Conservation (phyloP, 163 green algal genomes). For the Scenedesmus sp. region DNA sequence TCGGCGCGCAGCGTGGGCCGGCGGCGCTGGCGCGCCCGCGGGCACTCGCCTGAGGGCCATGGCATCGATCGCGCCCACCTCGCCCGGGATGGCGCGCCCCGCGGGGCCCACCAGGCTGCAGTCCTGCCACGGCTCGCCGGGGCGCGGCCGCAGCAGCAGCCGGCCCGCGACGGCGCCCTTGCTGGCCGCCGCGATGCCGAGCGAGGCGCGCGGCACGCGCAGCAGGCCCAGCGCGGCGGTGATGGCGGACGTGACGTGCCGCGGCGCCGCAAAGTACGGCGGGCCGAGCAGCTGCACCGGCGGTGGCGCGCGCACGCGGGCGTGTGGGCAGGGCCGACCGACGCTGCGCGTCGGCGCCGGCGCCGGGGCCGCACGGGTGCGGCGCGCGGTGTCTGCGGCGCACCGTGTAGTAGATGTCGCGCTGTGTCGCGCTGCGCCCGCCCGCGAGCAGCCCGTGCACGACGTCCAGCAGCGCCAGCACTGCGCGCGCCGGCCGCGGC, state of each 20-base stretch:
- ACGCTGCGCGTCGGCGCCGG: too few relatives aligned
- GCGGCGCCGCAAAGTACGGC: conserved; percentile 52
- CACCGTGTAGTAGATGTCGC: conserved; percentile 77
- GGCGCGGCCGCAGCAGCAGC: conserved; percentile 48
- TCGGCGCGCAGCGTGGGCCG: not conserved
- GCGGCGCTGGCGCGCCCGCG: not conserved
- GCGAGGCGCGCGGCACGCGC: conserved; percentile 52
- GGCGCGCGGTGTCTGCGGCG: too few relatives aligned
- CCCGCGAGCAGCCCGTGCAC: conserved; percentile 64
- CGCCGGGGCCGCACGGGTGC: too few relatives aligned
- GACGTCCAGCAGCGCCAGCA: conserved; percentile 61
- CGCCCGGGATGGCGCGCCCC: conserved; percentile 59
- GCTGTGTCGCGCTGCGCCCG: conserved; percentile 59
- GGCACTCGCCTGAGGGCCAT: conserved; percentile 47
- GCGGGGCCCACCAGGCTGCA: conserved; percentile 49
- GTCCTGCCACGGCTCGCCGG: conserved; percentile 56
- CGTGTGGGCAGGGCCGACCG: too few relatives aligned
- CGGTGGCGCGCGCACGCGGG: not conserved
- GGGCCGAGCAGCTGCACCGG: conserved; percentile 53
- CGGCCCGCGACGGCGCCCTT: conserved; percentile 61
- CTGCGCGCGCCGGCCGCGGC: conserved; percentile 30
- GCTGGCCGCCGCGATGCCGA: conserved; percentile 63
- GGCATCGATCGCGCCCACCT: conserved; percentile 51
- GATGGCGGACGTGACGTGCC: conserved; percentile 59
- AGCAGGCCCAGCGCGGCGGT: conserved; percentile 60